Evolutionary conservation across 176 grass and related monocot species (phyloP), one percentile per base, ranked within the genome.

Genomic region (Bothriochloa decipiens): DNA sequence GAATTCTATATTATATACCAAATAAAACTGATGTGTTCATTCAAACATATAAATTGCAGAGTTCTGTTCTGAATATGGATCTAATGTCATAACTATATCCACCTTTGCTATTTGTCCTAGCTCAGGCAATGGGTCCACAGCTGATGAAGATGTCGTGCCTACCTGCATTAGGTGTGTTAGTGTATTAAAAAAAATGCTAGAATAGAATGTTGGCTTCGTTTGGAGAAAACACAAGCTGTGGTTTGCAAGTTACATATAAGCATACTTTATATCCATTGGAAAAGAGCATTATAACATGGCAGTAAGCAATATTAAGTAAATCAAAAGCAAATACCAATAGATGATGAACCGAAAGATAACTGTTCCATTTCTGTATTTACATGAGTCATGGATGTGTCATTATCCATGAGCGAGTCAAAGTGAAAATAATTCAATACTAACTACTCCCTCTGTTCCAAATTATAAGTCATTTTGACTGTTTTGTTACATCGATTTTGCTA

Each of bases 131-230:
- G 92, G 89, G 86, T 94, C 92, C 35, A 94, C 78, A 33, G 92
- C 89, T 27, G 92, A 86, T 45, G 92, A 94, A 74, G 92, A 94
- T 76, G 89, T 94, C 8, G 92, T 94, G 45, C 92, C 92, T 71
- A 94, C 87, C 92, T 94, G 87, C 47, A 86, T 82, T 40, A 52
- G 62, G 84, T 25, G 12, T 65, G 26, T 71, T 46, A 45, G 66
- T 47, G 33, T 79, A 72, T 76, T 28, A 27, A 8, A 26, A 50
- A 32, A 64, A 17, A 17, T 43, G 11, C 9, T 23, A 74, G 26
- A 76, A 41, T 62, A n/a, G 32, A 61, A 75, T 68, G 40, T 37
- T 75, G 18, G 11, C 0, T 52, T 49, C 60, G 41, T 32, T 69
- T 52, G 40, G 49, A 53, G 23, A 75, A 25, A 89, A 69, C 46